These are phyloP conservation scores for Hypoxylon rubiginosum DNA, from an alignment of 2,329 filamentous ascomycete genomes.

Conservation along the genomic window DNA sequence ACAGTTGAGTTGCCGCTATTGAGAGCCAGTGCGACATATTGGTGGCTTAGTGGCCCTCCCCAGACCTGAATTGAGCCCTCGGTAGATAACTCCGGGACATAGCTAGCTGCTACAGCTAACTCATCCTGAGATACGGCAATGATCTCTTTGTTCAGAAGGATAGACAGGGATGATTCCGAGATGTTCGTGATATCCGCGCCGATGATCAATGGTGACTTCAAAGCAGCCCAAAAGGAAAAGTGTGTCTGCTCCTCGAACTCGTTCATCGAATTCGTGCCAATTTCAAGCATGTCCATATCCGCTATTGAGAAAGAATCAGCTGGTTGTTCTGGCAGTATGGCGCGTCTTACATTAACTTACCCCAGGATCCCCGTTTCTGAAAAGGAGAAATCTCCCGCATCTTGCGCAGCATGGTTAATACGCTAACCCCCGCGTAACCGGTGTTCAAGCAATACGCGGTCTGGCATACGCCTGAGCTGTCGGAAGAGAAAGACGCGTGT, in stretches of 20 bases:
- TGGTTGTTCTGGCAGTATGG: neutral
- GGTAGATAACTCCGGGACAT: slow-evolving; percentile 42
- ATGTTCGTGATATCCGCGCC: slow-evolving; percentile 56
- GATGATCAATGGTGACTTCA: slow-evolving; percentile 61
- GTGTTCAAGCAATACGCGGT: slow-evolving; percentile 54
- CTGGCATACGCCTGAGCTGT: slow-evolving; percentile 45
- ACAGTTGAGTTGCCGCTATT: slow-evolving; percentile 25
- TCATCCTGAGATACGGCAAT: slow-evolving; percentile 57
- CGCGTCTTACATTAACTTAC: slow-evolving; percentile 23
- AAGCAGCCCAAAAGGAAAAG: slow-evolving; percentile 61
- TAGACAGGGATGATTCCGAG: slow-evolving; percentile 51
- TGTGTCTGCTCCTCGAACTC: slow-evolving; percentile 58
- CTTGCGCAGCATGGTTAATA: slow-evolving; percentile 52
- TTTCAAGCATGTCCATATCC: slow-evolving; percentile 60
- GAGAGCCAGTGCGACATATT: slow-evolving; percentile 35
- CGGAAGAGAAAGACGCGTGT: slow-evolving; percentile 46
- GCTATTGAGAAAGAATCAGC: slow-evolving; percentile 2
- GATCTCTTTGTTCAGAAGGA: slow-evolving; percentile 56
- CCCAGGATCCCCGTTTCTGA: slow-evolving; percentile 49
- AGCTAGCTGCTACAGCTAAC: slow-evolving; percentile 47
- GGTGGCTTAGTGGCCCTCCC: slow-evolving; percentile 42
- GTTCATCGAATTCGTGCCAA: slow-evolving; percentile 56
- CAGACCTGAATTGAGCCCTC: slow-evolving; percentile 49
- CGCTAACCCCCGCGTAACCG: slow-evolving; percentile 51
- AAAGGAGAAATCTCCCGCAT: slow-evolving; percentile 53